Base-by-base conservation (phyloP, 495 filamentous ascomycete genomes). In the Ramalina peruviana region DNA sequence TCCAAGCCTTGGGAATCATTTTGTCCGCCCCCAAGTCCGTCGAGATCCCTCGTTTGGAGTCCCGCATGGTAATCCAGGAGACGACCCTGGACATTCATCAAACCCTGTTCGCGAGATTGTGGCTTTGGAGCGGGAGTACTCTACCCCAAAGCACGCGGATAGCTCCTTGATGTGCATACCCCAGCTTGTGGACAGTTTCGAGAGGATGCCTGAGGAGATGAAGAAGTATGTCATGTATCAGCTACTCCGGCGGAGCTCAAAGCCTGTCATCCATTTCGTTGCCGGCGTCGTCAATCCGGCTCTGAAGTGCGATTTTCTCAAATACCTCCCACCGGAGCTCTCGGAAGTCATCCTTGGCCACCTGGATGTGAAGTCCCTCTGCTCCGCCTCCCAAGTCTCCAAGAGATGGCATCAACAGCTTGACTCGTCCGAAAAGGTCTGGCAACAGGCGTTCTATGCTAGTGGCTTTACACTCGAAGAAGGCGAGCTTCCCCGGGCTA, bases 181-280 rank as follows among this genome's bases (percentile, higher is more conserved):
- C 0, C 75, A 72, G 7, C 86, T 97, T 74, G 62, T 99, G 15
- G 86, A 95, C 53, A 81, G 79, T 27, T 97, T 99, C 57, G 93
- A 96, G 61, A 72, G 81, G 7, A 83, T 97, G 69, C 88, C 93
- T 0, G 75, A 82, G 26, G 81, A 88, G 52, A 73, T 97, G 73
- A 87, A 97, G 62, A 82, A 79, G 0, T 94, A 93, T 60, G 78
- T 99, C 59, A 94, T 97, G 84, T 96, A 90, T 60, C 88, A 97
- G 58, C 77, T 99, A 36, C 72, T 99, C 21, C 81, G 83, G 27
- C 78, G 93, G 38, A 95, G 92, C 63, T 76, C 86, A 6, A 85
- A 94, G 54, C 85, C 86, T 19, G 95, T 89, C 0, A 72, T 99
- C 2, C 88, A 88, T 63, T 81, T 94, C 43, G 84, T 99, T 55